Percentiles rank a stretch among this genome's conserved stretches.
phyloP scores from a whole-genome alignment of 306 rosid species.

The Styphnolobium japonicum region DNA sequence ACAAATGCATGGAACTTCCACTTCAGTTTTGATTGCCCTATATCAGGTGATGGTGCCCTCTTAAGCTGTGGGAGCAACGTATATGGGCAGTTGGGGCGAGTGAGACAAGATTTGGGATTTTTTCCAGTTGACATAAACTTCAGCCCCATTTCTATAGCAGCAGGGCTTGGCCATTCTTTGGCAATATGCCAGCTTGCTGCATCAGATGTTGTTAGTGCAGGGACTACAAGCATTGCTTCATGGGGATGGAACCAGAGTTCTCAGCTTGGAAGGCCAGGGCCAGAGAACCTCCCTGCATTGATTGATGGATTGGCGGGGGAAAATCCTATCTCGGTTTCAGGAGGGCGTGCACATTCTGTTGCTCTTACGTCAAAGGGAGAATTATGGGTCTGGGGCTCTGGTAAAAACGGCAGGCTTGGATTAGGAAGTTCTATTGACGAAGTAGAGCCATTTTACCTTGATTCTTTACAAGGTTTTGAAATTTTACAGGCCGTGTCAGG shows the following conservation, averaged over 20 bases:
- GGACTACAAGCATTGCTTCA: constrained; percentile 47
- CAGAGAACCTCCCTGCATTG: constrained; percentile 44
- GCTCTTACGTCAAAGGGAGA: constrained; percentile 69
- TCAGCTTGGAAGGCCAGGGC: constrained; percentile 85
- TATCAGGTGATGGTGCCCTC: constrained; percentile 69
- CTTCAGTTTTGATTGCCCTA: constrained; percentile 13
- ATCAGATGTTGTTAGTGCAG: constrained; percentile 30
- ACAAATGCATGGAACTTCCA: neutral
- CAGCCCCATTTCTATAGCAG: constrained; percentile 54
- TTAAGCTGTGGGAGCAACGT: constrained; percentile 81
- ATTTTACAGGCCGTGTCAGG: constrained; percentile 83
- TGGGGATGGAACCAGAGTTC: constrained; percentile 92
- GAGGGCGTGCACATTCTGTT: constrained; percentile 87
- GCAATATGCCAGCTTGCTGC: constrained; percentile 62
- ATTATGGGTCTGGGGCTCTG: constrained; percentile 91
- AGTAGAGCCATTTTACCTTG: constrained; percentile 62
- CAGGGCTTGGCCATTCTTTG: constrained; percentile 93
- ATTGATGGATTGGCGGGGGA: constrained; percentile 62
- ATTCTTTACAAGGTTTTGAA: constrained; percentile 58
- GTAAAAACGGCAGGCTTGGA: constrained; percentile 86
- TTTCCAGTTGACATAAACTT: constrained; percentile 59
- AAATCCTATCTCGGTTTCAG: constrained; percentile 62
- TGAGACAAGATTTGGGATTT: constrained; percentile 57
- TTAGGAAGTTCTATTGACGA: constrained; percentile 71
- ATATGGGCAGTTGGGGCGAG: constrained; percentile 83